Evolutionary conservation across 345 rosid species (phyloP).

Genomic region (Linum lewisii): DNA sequence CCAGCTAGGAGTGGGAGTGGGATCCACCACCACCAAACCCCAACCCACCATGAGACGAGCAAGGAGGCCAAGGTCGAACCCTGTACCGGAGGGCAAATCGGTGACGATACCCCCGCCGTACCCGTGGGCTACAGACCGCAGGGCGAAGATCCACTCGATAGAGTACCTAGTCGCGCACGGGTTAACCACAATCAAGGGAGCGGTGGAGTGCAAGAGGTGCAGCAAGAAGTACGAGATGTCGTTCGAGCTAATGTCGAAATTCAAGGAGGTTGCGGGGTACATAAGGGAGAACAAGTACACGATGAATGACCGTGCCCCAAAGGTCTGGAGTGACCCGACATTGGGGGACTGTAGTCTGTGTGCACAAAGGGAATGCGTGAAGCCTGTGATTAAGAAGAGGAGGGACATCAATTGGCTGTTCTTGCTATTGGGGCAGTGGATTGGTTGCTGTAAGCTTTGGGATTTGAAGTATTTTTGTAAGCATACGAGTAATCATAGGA

Average conservation of each 20-base stretch:
- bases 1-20: too few relatives aligned
- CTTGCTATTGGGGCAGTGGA: conserved; percentile 26
- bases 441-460: conserved; percentile 30
- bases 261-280: conserved; percentile 16
- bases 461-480: conserved; percentile 35
- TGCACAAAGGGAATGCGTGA: conserved; percentile 9
- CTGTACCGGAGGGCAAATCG: conserved; percentile 9
- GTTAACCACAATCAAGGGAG: conserved; percentile 14
- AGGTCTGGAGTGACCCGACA: conserved; percentile 24
- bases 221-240: not conserved
- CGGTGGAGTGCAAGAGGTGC: conserved; percentile 26
- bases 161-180: conserved; percentile 15
- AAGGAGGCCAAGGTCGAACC: conserved; percentile 9
- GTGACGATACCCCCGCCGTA: conserved; percentile 17
- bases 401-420: conserved; percentile 31
- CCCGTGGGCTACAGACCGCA: conserved; percentile 22
- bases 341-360: conserved; percentile 22
- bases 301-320: conserved; percentile 31
- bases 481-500: conserved; percentile 31
- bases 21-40: too few relatives aligned
- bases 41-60: not conserved
- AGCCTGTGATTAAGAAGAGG: conserved; percentile 20
- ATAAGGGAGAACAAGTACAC: conserved; percentile 13
- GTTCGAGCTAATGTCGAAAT: conserved; percentile 22
- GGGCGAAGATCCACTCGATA: conserved; percentile 20